Evolutionary conservation across 176 grass and related monocot species (phyloP).

Genomic region (Thalia dealbata): DNA sequence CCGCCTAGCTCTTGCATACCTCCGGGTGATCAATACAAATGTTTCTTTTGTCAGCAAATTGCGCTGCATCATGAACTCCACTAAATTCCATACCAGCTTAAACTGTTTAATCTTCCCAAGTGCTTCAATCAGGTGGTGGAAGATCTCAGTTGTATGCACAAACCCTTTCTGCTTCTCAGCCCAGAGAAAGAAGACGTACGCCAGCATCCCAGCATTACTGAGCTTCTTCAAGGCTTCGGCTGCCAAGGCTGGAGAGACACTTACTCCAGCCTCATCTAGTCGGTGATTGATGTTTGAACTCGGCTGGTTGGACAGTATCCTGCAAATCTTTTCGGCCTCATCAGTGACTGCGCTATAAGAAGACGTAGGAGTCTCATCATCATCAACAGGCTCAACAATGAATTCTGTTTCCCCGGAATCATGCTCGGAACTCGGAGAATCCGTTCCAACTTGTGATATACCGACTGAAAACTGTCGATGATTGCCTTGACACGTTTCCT

Average conservation of each 20-base stretch:
- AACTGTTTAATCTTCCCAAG: constrained; percentile 75
- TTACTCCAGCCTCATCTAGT: constrained; percentile 32
- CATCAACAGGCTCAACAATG: neutral
- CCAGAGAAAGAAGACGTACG: constrained; percentile 57
- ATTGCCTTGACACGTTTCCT: neutral
- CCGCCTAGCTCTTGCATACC: constrained; percentile 43
- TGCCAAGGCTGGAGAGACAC: constrained; percentile 30
- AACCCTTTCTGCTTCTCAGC: constrained; percentile 59
- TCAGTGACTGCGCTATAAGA: constrained; percentile 7
- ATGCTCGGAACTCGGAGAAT: neutral
- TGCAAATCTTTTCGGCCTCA: constrained; percentile 38
- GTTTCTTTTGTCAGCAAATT: constrained; percentile 47
- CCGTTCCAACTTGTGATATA: neutral
- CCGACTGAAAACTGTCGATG: neutral
- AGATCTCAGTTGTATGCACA: constrained; percentile 32
- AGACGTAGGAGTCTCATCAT: neutral
- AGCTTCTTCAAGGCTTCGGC: constrained; percentile 48
- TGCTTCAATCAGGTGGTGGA: constrained; percentile 62
- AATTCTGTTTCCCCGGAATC: constrained; percentile 2
- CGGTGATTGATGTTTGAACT: constrained; percentile 10
- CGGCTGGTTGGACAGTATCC: constrained; percentile 22
- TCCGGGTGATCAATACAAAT: constrained; percentile 41
- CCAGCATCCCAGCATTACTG: constrained; percentile 43
- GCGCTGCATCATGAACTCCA: constrained; percentile 43
- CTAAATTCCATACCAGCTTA: constrained; percentile 49